Base-by-base conservation (phyloP, 2,329 filamentous ascomycete genomes). In the Sclerotinia trifoliorum region DNA sequence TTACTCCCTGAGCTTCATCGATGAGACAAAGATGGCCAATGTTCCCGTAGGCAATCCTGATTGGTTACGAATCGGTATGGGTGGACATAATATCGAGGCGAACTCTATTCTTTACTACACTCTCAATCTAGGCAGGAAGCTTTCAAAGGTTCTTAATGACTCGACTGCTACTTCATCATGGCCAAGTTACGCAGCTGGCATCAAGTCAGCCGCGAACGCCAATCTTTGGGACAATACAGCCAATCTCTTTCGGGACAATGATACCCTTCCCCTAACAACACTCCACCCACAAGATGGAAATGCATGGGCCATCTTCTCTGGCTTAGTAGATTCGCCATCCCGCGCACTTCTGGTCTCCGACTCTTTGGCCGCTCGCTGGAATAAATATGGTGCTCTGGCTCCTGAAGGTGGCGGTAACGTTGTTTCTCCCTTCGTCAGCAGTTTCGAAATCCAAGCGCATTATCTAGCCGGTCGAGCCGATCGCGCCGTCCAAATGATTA, bases 231-330 rank as follows among this genome's bases (percentile, higher is more conserved):
- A 71, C 35, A 71, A 71, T 5, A 73, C 75, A 29, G 56, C 69
- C 15, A 68, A 69, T 13, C 69, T 76, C 3, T 76, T 71, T n/a
- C 80, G 84, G 69, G 70, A 77, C 1, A 68, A 75, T 2, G 79
- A 80, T 6, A 80, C 80, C 29, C 78, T 85, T 70, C 83, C 83
- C 76, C 78, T 79, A 65, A 83, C 84, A 74, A 86, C 86, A 52
- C 83, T 79, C 75, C 69, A 78, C 77, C 85, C 86, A 0, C 86
- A 90, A 77, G 86, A 88, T 70, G 85, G 82, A 17, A 89, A 89
- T 76, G 81, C 82, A 65, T 80, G 88, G 75, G 82, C 85, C 0
- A 74, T 87, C 5, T 77, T 82, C 35, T 77, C 71, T 49, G 62
- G 49, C 3, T 69, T 72, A 29, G 70, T 73, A 1, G 32, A 49